Conservation (phyloP, 495 filamentous ascomycete species). For the Podospora comata region DNA sequence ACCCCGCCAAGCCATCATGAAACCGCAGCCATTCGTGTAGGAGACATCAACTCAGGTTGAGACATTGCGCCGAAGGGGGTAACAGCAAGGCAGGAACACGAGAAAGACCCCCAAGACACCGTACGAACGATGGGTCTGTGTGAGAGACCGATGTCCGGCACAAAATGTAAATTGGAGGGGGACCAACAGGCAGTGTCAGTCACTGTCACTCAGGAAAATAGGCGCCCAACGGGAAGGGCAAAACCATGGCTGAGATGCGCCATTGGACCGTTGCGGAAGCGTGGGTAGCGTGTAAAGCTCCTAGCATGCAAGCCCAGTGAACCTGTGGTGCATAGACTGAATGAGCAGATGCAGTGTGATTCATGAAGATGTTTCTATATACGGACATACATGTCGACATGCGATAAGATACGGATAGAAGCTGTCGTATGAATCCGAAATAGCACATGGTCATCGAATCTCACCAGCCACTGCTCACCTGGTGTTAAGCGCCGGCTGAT, state of each 20-base stretch:
- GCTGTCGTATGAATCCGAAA: too few relatives aligned
- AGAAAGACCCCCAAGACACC: too few relatives aligned
- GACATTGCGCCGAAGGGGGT: background rate
- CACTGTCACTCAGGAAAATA: background rate
- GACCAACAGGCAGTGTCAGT: background rate
- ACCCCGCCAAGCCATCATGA: background rate
- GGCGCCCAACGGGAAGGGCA: background rate
- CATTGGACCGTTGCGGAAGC: slow-evolving; percentile 1
- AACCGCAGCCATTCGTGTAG: background rate
- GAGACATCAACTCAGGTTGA: background rate
- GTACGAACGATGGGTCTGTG: background rate
- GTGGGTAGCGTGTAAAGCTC: slow-evolving; percentile 7
- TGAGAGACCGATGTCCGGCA: background rate
- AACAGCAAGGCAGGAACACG: background rate
- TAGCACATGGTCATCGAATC: too few relatives aligned
- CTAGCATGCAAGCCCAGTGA: slow-evolving; percentile 3
- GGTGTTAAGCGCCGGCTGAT: background rate
- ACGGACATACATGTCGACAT: too few relatives aligned
- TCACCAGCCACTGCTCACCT: background rate
- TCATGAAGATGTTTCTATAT: background rate
- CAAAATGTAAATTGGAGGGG: background rate
- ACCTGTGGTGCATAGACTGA: background rate
- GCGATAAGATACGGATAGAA: too few relatives aligned
- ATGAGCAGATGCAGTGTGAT: background rate
- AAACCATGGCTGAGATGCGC: background rate